Evolutionary conservation across 352 stramenopile species (phyloP).

Genomic region (Pelagophyceae sp.): DNA sequence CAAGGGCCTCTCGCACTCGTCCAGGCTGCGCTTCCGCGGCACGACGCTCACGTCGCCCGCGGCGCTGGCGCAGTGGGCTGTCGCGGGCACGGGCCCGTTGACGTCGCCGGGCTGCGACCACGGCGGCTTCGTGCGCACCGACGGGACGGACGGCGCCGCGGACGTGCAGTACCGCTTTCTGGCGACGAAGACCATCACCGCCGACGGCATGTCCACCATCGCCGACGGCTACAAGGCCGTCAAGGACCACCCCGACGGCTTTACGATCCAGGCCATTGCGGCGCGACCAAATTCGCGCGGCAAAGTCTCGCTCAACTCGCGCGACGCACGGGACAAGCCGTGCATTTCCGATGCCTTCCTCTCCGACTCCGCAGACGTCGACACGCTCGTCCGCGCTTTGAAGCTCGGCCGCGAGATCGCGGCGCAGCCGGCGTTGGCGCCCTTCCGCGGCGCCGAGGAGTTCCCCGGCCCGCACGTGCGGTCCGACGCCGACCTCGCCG

Average conservation of each 20-base stretch:
- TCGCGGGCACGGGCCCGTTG: constrained; percentile 34
- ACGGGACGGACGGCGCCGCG: constrained; percentile 25
- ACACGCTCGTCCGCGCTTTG: constrained; percentile 27
- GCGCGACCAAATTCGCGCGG: constrained; percentile 36
- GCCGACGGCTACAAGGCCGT: constrained; percentile 27
- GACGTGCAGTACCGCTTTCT: constrained; percentile 50
- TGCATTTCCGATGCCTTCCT: constrained; percentile 43
- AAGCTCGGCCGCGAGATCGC: constrained; percentile 33
- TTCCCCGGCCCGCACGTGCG: constrained; percentile 17
- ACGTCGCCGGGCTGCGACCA: constrained; percentile 40
- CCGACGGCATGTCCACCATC: constrained; percentile 45
- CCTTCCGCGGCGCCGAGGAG: constrained; percentile 23
- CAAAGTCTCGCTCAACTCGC: constrained; percentile 35
- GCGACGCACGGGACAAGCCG: constrained; percentile 42
- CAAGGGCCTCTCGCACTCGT: constrained; percentile 27
- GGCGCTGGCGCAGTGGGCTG: constrained; percentile 33
- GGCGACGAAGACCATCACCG: constrained; percentile 33
- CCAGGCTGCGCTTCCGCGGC: constrained; percentile 32
- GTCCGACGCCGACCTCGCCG: constrained; percentile 30
- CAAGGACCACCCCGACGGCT: constrained; percentile 25
- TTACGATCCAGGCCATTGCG: constrained; percentile 36
- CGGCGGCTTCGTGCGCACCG: constrained; percentile 31
- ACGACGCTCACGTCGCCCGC: constrained; percentile 23
- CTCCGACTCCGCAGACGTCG: constrained; percentile 33
- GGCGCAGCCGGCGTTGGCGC: constrained; percentile 28